Conservation (phyloP, 2,329 filamentous ascomycete genomes). For the Byssoonygena ceratinophila region DNA sequence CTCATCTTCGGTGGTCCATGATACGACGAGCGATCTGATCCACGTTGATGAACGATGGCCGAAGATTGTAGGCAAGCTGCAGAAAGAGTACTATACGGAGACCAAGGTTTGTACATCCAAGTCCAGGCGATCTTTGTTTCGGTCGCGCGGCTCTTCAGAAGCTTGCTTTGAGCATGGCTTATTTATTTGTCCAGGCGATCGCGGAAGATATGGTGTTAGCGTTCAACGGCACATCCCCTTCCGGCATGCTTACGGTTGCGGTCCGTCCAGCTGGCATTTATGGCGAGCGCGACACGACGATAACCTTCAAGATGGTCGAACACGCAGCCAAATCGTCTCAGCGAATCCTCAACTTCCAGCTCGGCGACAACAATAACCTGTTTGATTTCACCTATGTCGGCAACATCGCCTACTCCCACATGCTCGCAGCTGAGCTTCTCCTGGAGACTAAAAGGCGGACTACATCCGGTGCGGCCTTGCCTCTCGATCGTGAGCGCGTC, state of each 20-base stretch:
- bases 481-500: constrained; percentile 61
- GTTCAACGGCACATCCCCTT: constrained; percentile 53
- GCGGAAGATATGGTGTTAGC: constrained; percentile 72
- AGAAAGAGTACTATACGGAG: constrained; percentile 76
- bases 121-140: background rate
- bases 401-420: constrained; percentile 66
- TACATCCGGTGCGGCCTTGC: constrained; percentile 44
- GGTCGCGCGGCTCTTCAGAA: background rate
- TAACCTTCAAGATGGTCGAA: constrained; percentile 62
- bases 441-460: constrained; percentile 35
- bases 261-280: constrained; percentile 84
- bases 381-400: constrained; percentile 61
- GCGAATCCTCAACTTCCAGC: constrained; percentile 49
- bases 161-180: background rate
- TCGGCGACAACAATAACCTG: constrained; percentile 62
- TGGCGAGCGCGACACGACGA: constrained; percentile 74
- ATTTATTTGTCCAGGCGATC: constrained; percentile 44
- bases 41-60: constrained; percentile 81
- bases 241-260: constrained; percentile 61
- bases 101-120: constrained; percentile 55
- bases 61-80: constrained; percentile 57
- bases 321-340: constrained; percentile 49
- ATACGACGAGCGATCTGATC: constrained; percentile 65
- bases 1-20: constrained; percentile 74
- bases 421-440: constrained; percentile 66